Evolutionary conservation across 192 early-diverging fungal species (phyloP), one percentile per base, ranked within the genome.

Genomic region (Rhizoclosmatium globosum): DNA sequence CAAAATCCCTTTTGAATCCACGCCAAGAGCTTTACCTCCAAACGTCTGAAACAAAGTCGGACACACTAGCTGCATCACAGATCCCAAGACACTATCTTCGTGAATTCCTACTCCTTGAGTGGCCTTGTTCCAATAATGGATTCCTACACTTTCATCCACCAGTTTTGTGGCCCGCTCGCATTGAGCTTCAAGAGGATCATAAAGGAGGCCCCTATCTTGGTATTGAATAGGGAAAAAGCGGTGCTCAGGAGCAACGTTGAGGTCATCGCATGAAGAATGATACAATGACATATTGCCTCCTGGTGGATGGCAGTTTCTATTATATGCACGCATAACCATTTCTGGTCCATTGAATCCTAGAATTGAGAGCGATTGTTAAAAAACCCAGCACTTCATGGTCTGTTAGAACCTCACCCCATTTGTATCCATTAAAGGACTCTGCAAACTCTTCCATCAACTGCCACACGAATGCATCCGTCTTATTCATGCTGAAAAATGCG

Each of bases 361-460:
- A 69, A 13, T 64, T 17, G 43, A 82, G 67, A 59, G 50, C 61
- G 3, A 65, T 19, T 62, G 77, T 69, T 0, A 58, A 6, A 79
- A 57, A 21, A 64, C 45, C 31, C 38, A 68, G 45, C 43, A 47
- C 6, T 47, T 45, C 38, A 13, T 46, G 17, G 19, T 1, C 19
- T 46, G 17, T 21, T 46, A 15, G 15, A 9, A 59, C 3, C 67
- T 44, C 64, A 38, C 47, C 79, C 82, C 83, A 84, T 21, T 60
- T 48, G 15, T 66, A 68, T 56, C 83, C 83, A 21, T 84, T 65
- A 61, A 74, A 84, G 39, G 66, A 53, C 6, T 56, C 39, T 3
- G 82, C 80, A 72, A 84, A 84, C 72, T 84, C 75, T 45, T 84
- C 83, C 83, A 84, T 84, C 50, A 82, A 23, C 45, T 19, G 53